These are phyloP conservation scores for Tripidium arundinaceum DNA, from an alignment of 202 grass and related monocot species.

Conservation along the genomic window DNA sequence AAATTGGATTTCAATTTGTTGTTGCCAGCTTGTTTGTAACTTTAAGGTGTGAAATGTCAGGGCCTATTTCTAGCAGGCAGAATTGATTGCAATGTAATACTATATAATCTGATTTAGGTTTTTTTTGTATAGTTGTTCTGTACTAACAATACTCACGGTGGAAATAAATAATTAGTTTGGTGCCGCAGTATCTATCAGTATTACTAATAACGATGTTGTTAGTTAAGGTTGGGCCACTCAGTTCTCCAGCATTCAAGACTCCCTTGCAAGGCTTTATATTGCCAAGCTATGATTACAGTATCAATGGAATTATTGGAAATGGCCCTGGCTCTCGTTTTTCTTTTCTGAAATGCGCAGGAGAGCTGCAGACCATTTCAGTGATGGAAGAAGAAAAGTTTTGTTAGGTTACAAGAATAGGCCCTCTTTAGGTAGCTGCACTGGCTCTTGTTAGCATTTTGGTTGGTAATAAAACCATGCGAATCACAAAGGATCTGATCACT, in stretches of 20 bases:
- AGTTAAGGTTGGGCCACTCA: not conserved
- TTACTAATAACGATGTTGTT: constrained; percentile 3
- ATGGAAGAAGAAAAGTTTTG: not conserved
- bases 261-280: not conserved
- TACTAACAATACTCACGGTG: not conserved
- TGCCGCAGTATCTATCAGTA: not conserved
- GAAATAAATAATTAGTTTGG: not conserved
- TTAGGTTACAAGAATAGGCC: not conserved
- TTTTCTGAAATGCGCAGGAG: too few relatives aligned
- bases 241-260: not conserved
- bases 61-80: not conserved
- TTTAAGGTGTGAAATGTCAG: not conserved
- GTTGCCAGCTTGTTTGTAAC: not conserved
- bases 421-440: not conserved
- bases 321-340: not conserved
- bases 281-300: not conserved
- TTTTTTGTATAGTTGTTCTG: not conserved
- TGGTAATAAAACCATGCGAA: not conserved
- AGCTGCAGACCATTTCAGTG: too few relatives aligned
- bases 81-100: not conserved
- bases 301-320: not conserved
- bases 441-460: constrained; percentile 1
- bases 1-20: constrained; percentile 4
- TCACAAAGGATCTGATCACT: not conserved
- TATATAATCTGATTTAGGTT: not conserved